Conservation (phyloP, 1,139 yeast species). For the Saccharomyces hybrid region DNA sequence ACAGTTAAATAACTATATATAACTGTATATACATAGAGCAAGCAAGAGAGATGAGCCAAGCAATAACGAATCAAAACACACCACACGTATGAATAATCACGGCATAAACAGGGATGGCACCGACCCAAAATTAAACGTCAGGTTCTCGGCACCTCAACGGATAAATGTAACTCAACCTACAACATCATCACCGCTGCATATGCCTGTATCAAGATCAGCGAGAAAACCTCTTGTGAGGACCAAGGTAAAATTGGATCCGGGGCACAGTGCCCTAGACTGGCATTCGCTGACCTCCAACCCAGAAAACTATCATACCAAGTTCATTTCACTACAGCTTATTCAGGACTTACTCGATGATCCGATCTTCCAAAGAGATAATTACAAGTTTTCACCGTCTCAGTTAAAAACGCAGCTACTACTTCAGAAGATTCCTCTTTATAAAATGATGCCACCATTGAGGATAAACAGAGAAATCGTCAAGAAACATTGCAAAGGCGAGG, state of each 20-base stretch:
- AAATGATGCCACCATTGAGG: conserved; percentile 37
- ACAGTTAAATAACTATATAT: neutral
- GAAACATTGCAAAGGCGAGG: conserved; percentile 43
- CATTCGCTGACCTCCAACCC: conserved; percentile 12
- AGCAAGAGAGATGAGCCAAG: neutral
- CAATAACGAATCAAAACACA: neutral
- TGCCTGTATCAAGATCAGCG: conserved; percentile 13
- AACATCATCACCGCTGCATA: conserved; percentile 4
- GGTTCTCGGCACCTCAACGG: neutral
- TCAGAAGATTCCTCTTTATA: conserved; percentile 18
- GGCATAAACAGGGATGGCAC: neutral
- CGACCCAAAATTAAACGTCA: neutral
- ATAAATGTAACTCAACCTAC: neutral
- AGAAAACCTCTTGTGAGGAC: conserved; percentile 10
- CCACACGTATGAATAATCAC: neutral
- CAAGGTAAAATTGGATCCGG: conserved; percentile 29
- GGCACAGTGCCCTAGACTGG: conserved; percentile 33
- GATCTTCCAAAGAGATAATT: conserved; percentile 4
- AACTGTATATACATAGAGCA: neutral
- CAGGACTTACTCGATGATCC: conserved; percentile 5
- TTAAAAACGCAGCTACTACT: neutral
- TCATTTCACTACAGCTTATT: neutral
- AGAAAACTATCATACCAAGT: neutral
- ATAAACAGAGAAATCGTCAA: conserved; percentile 55
- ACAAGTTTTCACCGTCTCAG: neutral